Base-by-base conservation (phyloP, 2,329 filamentous ascomycete species). In the Simplicillium aogashimaense region DNA sequence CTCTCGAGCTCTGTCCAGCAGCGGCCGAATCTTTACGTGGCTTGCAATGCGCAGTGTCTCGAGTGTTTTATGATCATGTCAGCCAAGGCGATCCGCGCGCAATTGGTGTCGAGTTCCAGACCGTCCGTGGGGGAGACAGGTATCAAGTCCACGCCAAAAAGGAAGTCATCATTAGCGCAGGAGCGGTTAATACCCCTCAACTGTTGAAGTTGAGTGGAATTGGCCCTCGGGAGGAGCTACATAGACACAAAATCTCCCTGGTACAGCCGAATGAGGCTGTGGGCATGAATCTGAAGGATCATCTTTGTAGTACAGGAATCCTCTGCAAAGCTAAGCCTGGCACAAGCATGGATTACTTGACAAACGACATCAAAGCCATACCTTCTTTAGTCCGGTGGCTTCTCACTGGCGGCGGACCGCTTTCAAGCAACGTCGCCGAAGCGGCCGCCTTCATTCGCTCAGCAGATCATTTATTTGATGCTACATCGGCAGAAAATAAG, bases 201-300 rank as follows among this genome's bases (percentile, higher is more conserved):
- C 53, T 69, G 38, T 57, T 70, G 12, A 63, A 68, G 50, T 56
- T 67, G 8, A 65, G 60, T 20, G 66, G 66, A 16, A 53, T 70
- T 37, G 66, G 66, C 6, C 55, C 60, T 5, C 56, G 51, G 14
- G 53, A 44, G 3, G 61, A 66, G 49, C 58, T 67, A 10, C 37
- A 48, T 16, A 44, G 45, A 30, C 51, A 70, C 48, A 54, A 59
- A 14, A 78, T 81, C 43, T 56, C 65, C 1, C 63, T 76, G 4
- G 51, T 78, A 29, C 57, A 63, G 3, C 66, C 81, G 50, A 64
- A 78, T 2, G 76, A 76, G 0, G 78, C 76, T 33, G 77, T 84
- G 11, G 79, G 79, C 18, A 67, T 63, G 25, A 79, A 81, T 54
- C 38, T 54, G 25, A 47, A 48, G 44, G 53, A 56, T 40, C 53